Percentiles rank a stretch among this genome's conserved stretches.
phyloP scores from a whole-genome alignment of 2,329 filamentous ascomycete species.

The Colletotrichum eleusines region DNA sequence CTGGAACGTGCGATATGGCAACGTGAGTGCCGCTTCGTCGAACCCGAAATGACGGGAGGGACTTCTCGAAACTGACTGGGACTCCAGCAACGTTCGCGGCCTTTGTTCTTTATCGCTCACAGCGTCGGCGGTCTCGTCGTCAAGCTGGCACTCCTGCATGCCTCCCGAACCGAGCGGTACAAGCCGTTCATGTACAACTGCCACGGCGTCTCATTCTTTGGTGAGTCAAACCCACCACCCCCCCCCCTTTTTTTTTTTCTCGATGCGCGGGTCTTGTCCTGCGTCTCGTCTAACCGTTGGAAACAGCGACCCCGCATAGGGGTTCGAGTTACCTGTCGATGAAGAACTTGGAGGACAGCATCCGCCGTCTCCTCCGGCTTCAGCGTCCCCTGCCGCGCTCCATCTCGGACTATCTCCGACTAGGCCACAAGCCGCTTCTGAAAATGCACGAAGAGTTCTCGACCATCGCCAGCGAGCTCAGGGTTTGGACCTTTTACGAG shows the following conservation, averaged over 20 bases:
- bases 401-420: conserved; percentile 62
- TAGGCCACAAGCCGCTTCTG: conserved; percentile 63
- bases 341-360: conserved; percentile 65
- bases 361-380: conserved; percentile 64
- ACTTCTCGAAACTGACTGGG: not conserved
- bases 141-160: conserved; percentile 67
- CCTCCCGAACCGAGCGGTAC: conserved; percentile 53
- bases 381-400: conserved; percentile 62
- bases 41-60: not conserved
- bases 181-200: conserved; percentile 65
- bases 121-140: conserved; percentile 71
- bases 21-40: conserved; percentile 45
- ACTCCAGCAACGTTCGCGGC: conserved; percentile 55
- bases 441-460: conserved; percentile 67
- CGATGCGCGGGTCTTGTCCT: not conserved
- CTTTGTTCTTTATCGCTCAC: conserved; percentile 71
- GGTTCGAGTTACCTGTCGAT: conserved; percentile 74
- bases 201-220: conserved; percentile 71
- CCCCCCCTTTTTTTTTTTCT: too few species aligned
- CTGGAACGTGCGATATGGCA: conserved; percentile 49
- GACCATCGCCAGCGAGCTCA: conserved; percentile 67
- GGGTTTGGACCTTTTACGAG: conserved; percentile 73
- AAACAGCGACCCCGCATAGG: conserved; percentile 69
- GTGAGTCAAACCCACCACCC: conserved; percentile 52
- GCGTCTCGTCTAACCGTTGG: conserved; percentile 34